Base-by-base conservation (phyloP, 768 basidiomycete species). In the Candolleomyces aberdarensis region DNA sequence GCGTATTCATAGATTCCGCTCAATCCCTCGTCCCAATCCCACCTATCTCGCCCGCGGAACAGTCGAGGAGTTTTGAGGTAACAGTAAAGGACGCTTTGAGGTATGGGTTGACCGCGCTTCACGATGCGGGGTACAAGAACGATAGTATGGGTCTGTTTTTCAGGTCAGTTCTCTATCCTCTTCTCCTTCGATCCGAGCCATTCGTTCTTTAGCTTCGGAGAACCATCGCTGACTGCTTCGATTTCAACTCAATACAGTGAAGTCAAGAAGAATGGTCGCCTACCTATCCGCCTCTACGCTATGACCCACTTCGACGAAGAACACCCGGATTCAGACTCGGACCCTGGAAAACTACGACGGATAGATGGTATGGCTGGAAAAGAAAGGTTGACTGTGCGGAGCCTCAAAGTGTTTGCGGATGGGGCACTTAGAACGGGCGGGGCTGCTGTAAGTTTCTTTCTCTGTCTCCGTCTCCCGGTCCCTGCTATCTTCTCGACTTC, bases 381-480 rank as follows among this genome's bases (percentile, higher is more conserved):
- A 7, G n/a, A 49, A 9, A 17, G 48, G 2, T 69, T 89, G 31
- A 87, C 80, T 59, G 72, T 85, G 44, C 83, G 88, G 13, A 85
- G 85, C 58, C 76, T 94, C 61, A 94, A 94, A 66, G 75, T 94
- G 3, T 86, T 87, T 67, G 77, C 85, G 0, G 96, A 98, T 68
- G 95, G 91, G 46, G 96, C 96, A 0, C 82, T 98, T 4, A 94
- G 96, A 0, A 92, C 91, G 1, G 92, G 91, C 81, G 96, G 96
- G 7, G 95, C 96, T 0, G 95, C 96, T 0, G 79, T 98, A 59
- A 74, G 92, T 5, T 29, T 56, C 17, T 48, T 58, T 10, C 31
- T 44, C 3, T 26, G 26, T 26, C 26, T 3, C 26, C 26, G 3
- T 26, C 26, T 3, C 26, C 26, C 26, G 2, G 1, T 43, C n/a